These are phyloP conservation scores for Monosporascus ibericus DNA, from an alignment of 2,329 filamentous ascomycete genomes.

Conservation along the genomic window DNA sequence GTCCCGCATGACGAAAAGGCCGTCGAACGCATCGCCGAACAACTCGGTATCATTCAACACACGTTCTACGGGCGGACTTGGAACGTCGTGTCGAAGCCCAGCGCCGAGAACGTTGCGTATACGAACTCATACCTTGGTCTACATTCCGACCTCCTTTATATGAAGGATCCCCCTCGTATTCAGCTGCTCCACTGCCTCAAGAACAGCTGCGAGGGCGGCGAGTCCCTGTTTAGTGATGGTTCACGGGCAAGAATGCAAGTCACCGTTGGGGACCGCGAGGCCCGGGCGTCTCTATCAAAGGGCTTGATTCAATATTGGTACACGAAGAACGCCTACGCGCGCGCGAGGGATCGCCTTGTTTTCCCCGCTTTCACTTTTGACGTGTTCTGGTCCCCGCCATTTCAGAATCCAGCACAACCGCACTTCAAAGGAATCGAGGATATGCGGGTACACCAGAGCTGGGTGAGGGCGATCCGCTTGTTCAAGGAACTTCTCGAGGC, in stretches of 20 bases:
- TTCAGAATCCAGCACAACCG: slow-evolving; percentile 50
- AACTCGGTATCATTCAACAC: slow-evolving; percentile 73
- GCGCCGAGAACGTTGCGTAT: slow-evolving; percentile 89
- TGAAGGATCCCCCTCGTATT: slow-evolving; percentile 69
- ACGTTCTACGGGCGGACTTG: slow-evolving; percentile 91
- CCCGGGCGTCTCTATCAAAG: slow-evolving; percentile 33
- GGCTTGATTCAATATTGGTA: not conserved
- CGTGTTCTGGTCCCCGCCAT: slow-evolving; percentile 72
- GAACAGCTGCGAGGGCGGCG: slow-evolving; percentile 73
- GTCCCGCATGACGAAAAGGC: slow-evolving; percentile 63
- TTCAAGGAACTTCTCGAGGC: slow-evolving; percentile 58
- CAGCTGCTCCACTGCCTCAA: slow-evolving; percentile 87
- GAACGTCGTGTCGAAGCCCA: slow-evolving; percentile 75
- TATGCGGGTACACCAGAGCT: slow-evolving; percentile 20
- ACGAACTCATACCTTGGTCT: slow-evolving; percentile 76
- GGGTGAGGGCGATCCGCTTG: slow-evolving; percentile 41
- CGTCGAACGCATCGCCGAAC: slow-evolving; percentile 61
- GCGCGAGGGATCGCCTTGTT: slow-evolving; percentile 49
- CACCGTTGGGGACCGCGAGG: slow-evolving; percentile 9
- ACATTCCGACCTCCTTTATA: slow-evolving; percentile 92
- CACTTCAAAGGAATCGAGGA: not conserved
- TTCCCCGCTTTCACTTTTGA: slow-evolving; percentile 10
- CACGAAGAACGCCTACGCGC: slow-evolving; percentile 43
- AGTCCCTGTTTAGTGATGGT: slow-evolving; percentile 80
- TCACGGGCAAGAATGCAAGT: slow-evolving; percentile 51